Conservation (phyloP, 2,329 filamentous ascomycete genomes). For the Beauveria scarabaeidicola region DNA sequence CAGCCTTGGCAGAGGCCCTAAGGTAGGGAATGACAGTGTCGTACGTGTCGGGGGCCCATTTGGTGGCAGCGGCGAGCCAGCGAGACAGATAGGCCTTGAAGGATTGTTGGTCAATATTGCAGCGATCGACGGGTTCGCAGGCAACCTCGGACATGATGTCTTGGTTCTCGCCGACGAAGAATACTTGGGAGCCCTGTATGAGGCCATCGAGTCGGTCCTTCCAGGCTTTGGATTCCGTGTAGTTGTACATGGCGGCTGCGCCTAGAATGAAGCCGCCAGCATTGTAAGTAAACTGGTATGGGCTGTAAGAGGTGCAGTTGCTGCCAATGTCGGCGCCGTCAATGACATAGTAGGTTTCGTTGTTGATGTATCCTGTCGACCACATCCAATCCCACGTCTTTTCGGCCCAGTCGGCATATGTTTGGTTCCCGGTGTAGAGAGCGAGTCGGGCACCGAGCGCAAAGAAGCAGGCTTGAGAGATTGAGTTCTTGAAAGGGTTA, state of each 20-base stretch:
- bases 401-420: constrained; percentile 71
- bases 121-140: constrained; percentile 53
- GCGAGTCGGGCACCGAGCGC: constrained; percentile 59
- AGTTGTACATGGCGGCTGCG: constrained; percentile 60
- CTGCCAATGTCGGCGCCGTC: constrained; percentile 50
- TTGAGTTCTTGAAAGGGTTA: constrained; percentile 39
- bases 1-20: constrained; percentile 46
- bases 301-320: constrained; percentile 50
- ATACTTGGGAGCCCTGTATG: constrained; percentile 43
- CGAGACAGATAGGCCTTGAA: constrained; percentile 57
- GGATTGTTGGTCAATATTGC: constrained; percentile 53
- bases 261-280: constrained; percentile 58
- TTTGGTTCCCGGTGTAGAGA: constrained; percentile 66
- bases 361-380: constrained; percentile 47
- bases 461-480: constrained; percentile 56
- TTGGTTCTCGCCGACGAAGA: constrained; percentile 43
- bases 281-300: constrained; percentile 63
- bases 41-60: constrained; percentile 54
- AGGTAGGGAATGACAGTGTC: constrained; percentile 45
- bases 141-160: constrained; percentile 57
- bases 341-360: constrained; percentile 48
- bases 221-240: constrained; percentile 46
- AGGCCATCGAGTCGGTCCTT: constrained; percentile 48
- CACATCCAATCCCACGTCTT: constrained; percentile 63
- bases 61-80: constrained; percentile 53